Conservation (phyloP, 2,329 filamentous ascomycete genomes). For the Trichoderma afroharzianum region DNA sequence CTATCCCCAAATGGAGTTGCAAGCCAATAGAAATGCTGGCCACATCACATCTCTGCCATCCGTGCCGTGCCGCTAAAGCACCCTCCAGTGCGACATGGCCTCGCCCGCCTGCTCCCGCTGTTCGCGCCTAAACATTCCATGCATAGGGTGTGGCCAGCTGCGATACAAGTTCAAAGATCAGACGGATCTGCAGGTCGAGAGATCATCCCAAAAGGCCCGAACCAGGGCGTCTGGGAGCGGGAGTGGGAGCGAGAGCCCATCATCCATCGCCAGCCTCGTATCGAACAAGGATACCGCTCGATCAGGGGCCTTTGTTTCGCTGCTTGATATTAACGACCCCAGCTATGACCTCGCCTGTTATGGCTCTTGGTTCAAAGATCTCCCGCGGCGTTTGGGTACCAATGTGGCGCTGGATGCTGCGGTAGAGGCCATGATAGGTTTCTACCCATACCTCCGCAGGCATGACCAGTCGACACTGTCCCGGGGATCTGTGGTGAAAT, state of each 20-base stretch:
- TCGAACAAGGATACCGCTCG: constrained; percentile 28
- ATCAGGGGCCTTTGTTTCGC: constrained; percentile 27
- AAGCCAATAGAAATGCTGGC: neutral
- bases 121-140: constrained; percentile 40
- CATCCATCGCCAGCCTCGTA: neutral
- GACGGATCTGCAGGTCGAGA: neutral
- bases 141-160: constrained; percentile 44
- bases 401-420: constrained; percentile 44
- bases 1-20: neutral
- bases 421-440: constrained; percentile 29
- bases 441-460: constrained; percentile 25
- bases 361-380: constrained; percentile 42
- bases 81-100: constrained; percentile 43
- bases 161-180: constrained; percentile 48
- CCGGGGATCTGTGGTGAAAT: constrained; percentile 24
- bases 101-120: constrained; percentile 45
- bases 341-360: constrained; percentile 47
- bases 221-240: neutral
- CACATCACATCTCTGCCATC: neutral
- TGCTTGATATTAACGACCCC: constrained; percentile 39
- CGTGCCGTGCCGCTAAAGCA: constrained; percentile 2
- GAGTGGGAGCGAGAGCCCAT: neutral
- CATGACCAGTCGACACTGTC: constrained; percentile 23
- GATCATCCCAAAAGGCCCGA: constrained; percentile 7
- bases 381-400: constrained; percentile 43